These are phyloP conservation scores for Colletotrichum sp. DNA, from an alignment of 2,329 filamentous ascomycete species.

Conservation along the genomic window DNA sequence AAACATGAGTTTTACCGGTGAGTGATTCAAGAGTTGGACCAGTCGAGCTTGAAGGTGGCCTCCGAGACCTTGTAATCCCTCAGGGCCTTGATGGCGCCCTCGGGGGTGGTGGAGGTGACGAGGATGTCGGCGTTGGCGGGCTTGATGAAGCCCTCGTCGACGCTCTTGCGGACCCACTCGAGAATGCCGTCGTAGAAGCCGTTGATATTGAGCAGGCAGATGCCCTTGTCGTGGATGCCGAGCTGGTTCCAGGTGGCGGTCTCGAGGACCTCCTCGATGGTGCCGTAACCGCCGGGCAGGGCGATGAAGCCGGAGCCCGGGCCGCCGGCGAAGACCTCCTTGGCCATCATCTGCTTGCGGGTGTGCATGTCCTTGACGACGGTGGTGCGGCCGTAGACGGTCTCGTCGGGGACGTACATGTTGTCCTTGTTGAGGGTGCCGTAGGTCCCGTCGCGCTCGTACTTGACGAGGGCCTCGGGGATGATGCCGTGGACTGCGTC, in stretches of 20 bases:
- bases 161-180: constrained; percentile 78
- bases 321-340: constrained; percentile 81
- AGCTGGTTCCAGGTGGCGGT: constrained; percentile 95
- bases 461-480: constrained; percentile 80
- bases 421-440: constrained; percentile 48
- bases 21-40: constrained; percentile 58
- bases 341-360: constrained; percentile 91
- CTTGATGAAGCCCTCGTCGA: constrained; percentile 78
- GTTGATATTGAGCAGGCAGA: constrained; percentile 85
- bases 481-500: constrained; percentile 91
- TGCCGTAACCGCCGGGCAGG: constrained; percentile 88
- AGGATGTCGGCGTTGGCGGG: constrained; percentile 76
- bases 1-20: not conserved
- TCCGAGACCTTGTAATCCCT: constrained; percentile 77
- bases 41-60: constrained; percentile 80
- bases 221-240: constrained; percentile 82
- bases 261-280: constrained; percentile 94
- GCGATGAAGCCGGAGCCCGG: constrained; percentile 89
- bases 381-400: constrained; percentile 80
- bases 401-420: constrained; percentile 66
- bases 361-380: constrained; percentile 97
- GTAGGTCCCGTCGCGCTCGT: constrained; percentile 72
- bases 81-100: constrained; percentile 75
- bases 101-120: constrained; percentile 74
- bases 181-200: constrained; percentile 92